Evolutionary conservation across 2,329 filamentous ascomycete genomes (phyloP).

Genomic region (Colletotrichum ledebouriae): DNA sequence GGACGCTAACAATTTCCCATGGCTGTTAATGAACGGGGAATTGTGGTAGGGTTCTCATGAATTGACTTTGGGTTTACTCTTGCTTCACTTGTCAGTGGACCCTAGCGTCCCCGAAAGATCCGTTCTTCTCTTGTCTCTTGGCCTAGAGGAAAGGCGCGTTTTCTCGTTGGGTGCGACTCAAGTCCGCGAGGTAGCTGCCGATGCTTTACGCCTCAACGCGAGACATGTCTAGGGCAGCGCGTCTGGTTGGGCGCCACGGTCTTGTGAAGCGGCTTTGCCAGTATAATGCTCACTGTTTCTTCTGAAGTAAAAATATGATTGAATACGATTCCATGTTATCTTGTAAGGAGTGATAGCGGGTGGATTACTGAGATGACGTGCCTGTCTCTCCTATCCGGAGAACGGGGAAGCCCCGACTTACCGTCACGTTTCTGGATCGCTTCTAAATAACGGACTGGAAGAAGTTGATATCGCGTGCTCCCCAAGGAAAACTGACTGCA

Average conservation of each 20-base stretch:
- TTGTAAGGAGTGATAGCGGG: background rate
- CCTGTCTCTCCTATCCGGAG: constrained; percentile 4
- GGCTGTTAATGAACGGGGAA: background rate
- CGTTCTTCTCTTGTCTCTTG: background rate
- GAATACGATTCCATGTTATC: background rate
- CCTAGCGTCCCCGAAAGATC: constrained; percentile 2
- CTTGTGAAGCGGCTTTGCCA: no score
- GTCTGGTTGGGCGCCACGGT: no score
- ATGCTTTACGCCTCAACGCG: no score
- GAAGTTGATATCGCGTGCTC: background rate
- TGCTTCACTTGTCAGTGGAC: constrained; percentile 2
- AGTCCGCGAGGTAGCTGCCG: background rate
- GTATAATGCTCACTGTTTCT: no score
- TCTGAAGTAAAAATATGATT: background rate
- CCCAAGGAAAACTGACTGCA: background rate
- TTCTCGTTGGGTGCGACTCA: background rate
- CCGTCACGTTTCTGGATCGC: constrained; percentile 9
- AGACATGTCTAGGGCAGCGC: no score
- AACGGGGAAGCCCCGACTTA: constrained; percentile 13
- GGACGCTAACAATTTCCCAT: background rate
- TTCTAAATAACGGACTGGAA: background rate
- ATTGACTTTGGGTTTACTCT: constrained; percentile 18
- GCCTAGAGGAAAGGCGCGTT: background rate
- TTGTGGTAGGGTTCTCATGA: background rate
- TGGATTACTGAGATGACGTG: constrained; percentile 5